Evolutionary conservation across 257 asterid species (phyloP).

Genomic region (Nicotiana tabacum): DNA sequence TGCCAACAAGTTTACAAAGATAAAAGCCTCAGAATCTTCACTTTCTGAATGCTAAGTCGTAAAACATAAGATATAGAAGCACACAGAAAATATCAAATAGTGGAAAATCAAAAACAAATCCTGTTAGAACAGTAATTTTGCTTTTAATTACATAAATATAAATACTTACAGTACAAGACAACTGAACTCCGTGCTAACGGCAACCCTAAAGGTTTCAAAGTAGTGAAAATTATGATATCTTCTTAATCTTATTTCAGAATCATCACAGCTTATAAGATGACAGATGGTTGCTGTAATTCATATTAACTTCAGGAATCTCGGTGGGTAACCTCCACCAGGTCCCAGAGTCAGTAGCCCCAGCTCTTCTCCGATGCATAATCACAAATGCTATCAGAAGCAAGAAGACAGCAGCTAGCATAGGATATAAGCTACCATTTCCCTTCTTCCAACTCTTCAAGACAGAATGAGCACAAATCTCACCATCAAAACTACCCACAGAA

Average conservation of each 20-base stretch:
- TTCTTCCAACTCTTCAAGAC: conserved; percentile 59
- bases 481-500: conserved; percentile 66
- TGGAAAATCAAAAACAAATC: neutral
- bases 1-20: neutral
- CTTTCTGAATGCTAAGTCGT: neutral
- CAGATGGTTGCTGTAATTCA: conserved; percentile 36
- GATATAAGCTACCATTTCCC: conserved; percentile 32
- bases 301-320: conserved; percentile 51
- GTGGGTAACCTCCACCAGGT: conserved; percentile 71
- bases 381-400: conserved; percentile 49
- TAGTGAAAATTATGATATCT: neutral
- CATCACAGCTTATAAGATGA: conserved; percentile 40
- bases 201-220: neutral
- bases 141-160: neutral
- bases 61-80: neutral
- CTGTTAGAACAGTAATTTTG: conserved; percentile 1
- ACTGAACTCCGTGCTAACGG: neutral
- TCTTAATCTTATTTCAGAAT: conserved; percentile 2
- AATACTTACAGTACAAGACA: conserved; percentile 8
- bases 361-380: conserved; percentile 49
- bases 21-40: neutral
- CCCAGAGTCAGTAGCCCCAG: conserved; percentile 17
- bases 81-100: neutral
- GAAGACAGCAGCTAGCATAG: conserved; percentile 50
- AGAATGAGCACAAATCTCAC: conserved; percentile 48